A percentile compares a stretch with the other conserved stretches of the same genome.
Conservation (phyloP, 2,329 filamentous ascomycete genomes). For the Aureobasidium leucospermi region DNA sequence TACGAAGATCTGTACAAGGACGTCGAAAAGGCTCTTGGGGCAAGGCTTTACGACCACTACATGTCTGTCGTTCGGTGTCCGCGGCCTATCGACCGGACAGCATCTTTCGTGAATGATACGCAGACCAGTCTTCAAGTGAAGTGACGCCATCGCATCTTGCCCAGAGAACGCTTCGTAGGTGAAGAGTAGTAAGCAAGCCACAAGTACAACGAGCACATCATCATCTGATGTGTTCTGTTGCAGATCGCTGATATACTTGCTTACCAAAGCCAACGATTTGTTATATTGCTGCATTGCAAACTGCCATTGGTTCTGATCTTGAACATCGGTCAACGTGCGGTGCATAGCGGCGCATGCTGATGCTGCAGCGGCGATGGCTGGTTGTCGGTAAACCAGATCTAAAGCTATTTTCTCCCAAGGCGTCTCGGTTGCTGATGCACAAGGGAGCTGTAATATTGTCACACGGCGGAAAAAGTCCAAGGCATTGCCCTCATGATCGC, state of each 20-base stretch:
- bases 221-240: background rate
- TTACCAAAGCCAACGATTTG: background rate
- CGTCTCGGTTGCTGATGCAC: background rate
- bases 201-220: background rate
- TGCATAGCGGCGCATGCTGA: background rate
- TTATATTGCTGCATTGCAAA: background rate
- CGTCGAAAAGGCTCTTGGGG: background rate
- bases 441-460: background rate
- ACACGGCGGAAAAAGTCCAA: background rate
- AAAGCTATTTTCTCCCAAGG: background rate
- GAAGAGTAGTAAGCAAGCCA: background rate
- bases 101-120: background rate
- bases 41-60: background rate
- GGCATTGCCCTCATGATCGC: background rate
- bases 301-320: background rate
- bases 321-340: background rate
- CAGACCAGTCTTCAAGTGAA: background rate
- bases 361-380: background rate
- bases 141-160: background rate
- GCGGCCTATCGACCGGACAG: background rate
- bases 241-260: background rate
- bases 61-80: background rate
- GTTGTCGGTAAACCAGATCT: background rate
- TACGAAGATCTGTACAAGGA: background rate
- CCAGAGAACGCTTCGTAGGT: background rate